phyloP scores from a whole-genome alignment of 108 stramenopile genomes.

The Aureococcus anophagefferens region DNA sequence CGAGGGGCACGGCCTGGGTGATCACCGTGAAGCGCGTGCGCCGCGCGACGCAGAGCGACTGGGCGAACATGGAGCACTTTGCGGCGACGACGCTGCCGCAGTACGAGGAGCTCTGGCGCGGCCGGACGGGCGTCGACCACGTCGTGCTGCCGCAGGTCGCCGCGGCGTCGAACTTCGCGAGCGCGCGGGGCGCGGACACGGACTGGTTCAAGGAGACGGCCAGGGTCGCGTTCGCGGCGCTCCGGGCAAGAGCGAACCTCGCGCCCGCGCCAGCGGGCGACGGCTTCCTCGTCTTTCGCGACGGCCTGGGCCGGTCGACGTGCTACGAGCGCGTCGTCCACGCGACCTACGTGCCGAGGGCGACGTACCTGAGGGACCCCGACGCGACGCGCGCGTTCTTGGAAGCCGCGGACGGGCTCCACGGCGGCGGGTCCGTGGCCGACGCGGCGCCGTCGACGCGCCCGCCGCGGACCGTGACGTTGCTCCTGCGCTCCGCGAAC shows the following conservation, averaged over 20 bases:
- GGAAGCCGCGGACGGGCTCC: no score
- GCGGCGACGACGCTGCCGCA: background rate
- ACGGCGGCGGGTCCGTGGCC: no score
- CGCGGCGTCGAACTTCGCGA: background rate
- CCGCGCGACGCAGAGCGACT: background rate
- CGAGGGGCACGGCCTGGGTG: background rate
- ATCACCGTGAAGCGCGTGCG: background rate
- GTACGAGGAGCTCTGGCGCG: background rate
- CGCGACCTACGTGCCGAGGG: background rate
- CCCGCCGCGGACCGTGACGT: background rate
- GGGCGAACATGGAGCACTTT: constrained; percentile 1
- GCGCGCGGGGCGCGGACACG: background rate
- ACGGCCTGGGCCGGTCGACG: background rate
- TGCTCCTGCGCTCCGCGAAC: background rate
- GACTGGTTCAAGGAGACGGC: background rate
- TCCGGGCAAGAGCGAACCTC: no score
- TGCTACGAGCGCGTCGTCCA: background rate
- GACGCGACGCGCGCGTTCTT: background rate
- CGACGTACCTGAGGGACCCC: background rate
- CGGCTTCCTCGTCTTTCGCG: background rate
- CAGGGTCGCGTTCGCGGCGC: no score
- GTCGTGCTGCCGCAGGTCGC: background rate
- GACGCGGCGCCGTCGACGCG: no score
- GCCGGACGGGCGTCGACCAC: background rate
- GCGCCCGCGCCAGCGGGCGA: background rate